phyloP scores from a whole-genome alignment of 177 flowering plant genomes.

The Tripterygium wilfordii region DNA sequence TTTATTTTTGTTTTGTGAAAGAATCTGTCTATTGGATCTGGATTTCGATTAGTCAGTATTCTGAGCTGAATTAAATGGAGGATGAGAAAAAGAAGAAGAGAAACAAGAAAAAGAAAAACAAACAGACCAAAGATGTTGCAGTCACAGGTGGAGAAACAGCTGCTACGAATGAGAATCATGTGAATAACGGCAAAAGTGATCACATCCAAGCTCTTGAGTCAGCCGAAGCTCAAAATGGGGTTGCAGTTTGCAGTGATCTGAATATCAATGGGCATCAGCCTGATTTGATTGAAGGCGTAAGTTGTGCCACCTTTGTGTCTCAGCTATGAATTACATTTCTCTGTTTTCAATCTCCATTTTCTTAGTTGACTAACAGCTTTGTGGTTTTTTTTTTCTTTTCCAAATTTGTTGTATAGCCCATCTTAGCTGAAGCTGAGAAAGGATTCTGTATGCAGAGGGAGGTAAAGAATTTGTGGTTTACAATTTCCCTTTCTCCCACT shows the following conservation, averaged over 20 bases:
- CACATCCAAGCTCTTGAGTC: conserved; percentile 1
- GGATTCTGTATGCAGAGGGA: conserved; percentile 28
- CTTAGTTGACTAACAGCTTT: no score
- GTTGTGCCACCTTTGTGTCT: no score
- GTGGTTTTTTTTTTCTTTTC: no score
- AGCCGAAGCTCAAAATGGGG: conserved; percentile 14
- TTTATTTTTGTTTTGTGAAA: no score
- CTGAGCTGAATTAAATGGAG: conserved; percentile 53
- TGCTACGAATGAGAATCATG: conserved; percentile 20
- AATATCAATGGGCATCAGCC: conserved; percentile 14
- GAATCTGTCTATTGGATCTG: no score
- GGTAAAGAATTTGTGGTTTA: conserved; percentile 19
- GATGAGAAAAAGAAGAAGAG: conserved; percentile 66
- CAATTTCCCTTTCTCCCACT: no score
- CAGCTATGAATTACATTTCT: no score
- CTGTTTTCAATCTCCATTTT: no score
- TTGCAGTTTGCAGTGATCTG: conserved; percentile 7
- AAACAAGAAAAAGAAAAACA: conserved; percentile 67
- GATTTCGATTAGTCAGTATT: no score
- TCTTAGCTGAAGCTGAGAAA: conserved; percentile 30
- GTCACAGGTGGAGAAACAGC: conserved; percentile 18
- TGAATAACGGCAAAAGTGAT: conserved; percentile 10
- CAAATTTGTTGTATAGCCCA: conserved; percentile 19
- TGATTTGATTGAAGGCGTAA: conserved; percentile 19
- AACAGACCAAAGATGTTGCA: no score